Evolutionary conservation across 2,329 filamentous ascomycete species (phyloP), one percentile per base, ranked within the genome.

Genomic region (Talaromyces piceae): DNA sequence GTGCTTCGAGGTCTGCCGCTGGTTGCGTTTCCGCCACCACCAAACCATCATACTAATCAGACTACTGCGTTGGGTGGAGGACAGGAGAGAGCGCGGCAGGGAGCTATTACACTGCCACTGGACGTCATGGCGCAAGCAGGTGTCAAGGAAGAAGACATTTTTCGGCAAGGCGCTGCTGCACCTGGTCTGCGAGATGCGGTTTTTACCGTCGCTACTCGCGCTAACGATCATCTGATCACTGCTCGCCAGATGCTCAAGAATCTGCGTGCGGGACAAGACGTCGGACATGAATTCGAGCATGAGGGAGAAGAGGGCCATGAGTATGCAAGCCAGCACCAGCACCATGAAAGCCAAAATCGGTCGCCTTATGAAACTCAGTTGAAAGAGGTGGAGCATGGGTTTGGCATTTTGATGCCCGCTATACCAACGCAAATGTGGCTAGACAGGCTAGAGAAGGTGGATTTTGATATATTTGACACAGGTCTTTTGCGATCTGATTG

Each of bases 211-310:
- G 93, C 93, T 0, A 98, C 93, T 0, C 81, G 91, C 31, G 93
- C 93, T 5, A 94, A 94, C 63, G 93, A 98, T 66, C 93, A 98
- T 69, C 75, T 98, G 28, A 95, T 96, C 59, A 97, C 91, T 0
- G 91, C 87, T 2, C 78, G 90, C 53, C 88, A 95, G 66, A 95
- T 98, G 90, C 69, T 97, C 54, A 84, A 83, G 62, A 88, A 87
- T 61, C 72, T 95, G 18, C 81, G 81, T 49, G 83, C 82, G 3
- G 88, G 90, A 1, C 72, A 86, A 59, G 83, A 82, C 45, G 81
- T 88, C 0, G 88, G 86, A 0, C 91, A 96, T 65, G 88, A 88
- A 4, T 96, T 91, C 66, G 91, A 97, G 70, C 88, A 96, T 63
- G 79, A 86, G 54, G 81, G 83, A 26, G 89, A 95, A 63, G 83